Percentiles rank a stretch among this genome's conserved stretches.
These are phyloP conservation scores for Hypoxylon sp. DNA, from an alignment of 2,329 filamentous ascomycete species.

Conservation along the genomic window DNA sequence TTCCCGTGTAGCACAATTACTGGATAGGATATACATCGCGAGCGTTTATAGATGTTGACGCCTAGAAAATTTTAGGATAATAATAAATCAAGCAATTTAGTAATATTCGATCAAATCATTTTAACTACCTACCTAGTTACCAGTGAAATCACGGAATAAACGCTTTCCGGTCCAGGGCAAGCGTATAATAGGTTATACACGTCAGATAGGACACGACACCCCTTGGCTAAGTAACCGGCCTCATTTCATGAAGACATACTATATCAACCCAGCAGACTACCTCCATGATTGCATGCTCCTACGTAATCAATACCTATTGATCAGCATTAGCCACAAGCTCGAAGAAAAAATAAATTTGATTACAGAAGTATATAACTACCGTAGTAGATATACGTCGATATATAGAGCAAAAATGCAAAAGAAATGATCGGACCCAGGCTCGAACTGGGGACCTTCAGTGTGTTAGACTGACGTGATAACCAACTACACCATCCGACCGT, in stretches of 20 bases:
- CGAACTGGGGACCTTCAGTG: constrained; percentile 58
- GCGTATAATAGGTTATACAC: not conserved
- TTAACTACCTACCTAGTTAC: not conserved
- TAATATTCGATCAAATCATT: not conserved
- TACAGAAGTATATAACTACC: not conserved
- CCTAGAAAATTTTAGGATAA: constrained; percentile 1
- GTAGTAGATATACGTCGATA: not conserved
- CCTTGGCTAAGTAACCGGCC: too few relatives aligned
- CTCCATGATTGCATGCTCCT: not conserved
- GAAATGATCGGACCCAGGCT: constrained; percentile 54
- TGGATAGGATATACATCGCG: constrained; percentile 14
- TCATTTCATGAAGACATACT: too few relatives aligned
- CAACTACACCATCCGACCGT: constrained; percentile 59
- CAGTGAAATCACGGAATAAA: not conserved
- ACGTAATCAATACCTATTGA: not conserved
- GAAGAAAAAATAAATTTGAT: not conserved
- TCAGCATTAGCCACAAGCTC: not conserved
- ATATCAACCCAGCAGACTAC: too few relatives aligned
- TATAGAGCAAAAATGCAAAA: constrained; percentile 12
- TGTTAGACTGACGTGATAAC: constrained; percentile 67
- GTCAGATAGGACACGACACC: not conserved
- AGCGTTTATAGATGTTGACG: not conserved
- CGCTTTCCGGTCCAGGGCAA: not conserved
- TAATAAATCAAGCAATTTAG: constrained; percentile 10
- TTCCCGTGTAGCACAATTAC: constrained; percentile 19